Conservation (phyloP, 2,329 filamentous ascomycete genomes). For the Trichoderma hamatum region DNA sequence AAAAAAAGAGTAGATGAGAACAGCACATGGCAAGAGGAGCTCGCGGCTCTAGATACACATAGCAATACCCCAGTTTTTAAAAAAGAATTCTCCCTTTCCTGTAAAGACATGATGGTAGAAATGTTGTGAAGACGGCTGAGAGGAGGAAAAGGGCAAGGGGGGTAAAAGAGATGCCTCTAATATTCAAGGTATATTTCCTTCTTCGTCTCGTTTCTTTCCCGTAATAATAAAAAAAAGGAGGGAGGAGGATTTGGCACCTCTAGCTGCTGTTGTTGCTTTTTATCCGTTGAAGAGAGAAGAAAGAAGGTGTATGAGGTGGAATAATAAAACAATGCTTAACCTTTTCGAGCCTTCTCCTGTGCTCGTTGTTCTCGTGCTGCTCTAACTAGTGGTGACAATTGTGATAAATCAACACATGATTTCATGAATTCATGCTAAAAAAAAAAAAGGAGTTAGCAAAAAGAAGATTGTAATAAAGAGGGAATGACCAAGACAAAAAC, state of each 20-base stretch:
- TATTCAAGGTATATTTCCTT: conserved; percentile 9
- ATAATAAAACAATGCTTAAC: conserved; percentile 8
- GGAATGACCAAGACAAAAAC: conserved; percentile 46
- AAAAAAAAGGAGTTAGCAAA: conserved; percentile 28
- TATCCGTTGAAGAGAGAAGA: background rate
- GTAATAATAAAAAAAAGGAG: background rate
- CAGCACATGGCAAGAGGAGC: conserved; percentile 11
- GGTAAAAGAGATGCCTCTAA: conserved; percentile 9
- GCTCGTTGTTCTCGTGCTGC: conserved; percentile 83
- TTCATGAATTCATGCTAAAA: conserved; percentile 79
- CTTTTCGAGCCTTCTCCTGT: conserved; percentile 79
- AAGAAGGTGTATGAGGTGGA: background rate
- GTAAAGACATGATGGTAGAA: background rate
- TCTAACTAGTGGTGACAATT: conserved; percentile 83
- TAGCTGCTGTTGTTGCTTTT: background rate
- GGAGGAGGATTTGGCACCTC: background rate
- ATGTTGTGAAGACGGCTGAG: background rate
- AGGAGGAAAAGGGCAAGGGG: background rate
- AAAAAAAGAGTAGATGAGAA: background rate
- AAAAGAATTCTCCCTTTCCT: background rate
- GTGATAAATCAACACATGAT: conserved; percentile 70
- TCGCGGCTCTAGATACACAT: conserved; percentile 21
- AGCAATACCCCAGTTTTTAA: background rate
- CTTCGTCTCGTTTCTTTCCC: background rate
- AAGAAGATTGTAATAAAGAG: conserved; percentile 35